These are phyloP conservation scores for Globisporangium solare DNA, from an alignment of 352 stramenopile genomes.

Conservation along the genomic window DNA sequence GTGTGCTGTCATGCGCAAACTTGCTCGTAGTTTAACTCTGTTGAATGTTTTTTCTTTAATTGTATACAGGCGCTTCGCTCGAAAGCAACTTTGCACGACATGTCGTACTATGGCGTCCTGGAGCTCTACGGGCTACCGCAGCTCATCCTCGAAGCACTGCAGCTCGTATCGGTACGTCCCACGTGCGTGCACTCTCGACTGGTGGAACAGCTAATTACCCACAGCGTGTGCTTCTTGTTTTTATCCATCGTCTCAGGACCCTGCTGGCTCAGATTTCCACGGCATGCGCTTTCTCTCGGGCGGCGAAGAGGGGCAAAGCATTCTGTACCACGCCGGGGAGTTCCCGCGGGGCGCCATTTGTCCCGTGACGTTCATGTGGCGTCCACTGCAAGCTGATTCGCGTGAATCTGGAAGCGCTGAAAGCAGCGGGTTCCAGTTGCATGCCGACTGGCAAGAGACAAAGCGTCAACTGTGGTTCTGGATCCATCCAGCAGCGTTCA, in stretches of 20 bases:
- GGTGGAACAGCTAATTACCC: too few relatives aligned
- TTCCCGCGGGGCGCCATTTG: slow-evolving; percentile 65
- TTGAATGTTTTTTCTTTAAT: background rate
- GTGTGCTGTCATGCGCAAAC: too few relatives aligned
- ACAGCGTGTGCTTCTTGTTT: background rate
- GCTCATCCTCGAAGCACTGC: slow-evolving; percentile 52
- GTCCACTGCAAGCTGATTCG: slow-evolving; percentile 37
- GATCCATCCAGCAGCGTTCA: slow-evolving; percentile 72
- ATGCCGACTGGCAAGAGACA: slow-evolving; percentile 32
- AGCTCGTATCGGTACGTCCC: slow-evolving; percentile 39
- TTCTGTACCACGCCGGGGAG: slow-evolving; percentile 47
- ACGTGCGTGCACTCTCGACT: background rate
- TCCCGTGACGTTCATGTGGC: slow-evolving; percentile 75
- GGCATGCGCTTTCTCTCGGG: slow-evolving; percentile 48
- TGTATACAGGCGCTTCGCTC: slow-evolving; percentile 38
- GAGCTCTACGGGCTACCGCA: slow-evolving; percentile 58
- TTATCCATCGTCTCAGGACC: slow-evolving; percentile 24
- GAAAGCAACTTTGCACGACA: slow-evolving; percentile 51
- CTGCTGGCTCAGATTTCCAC: slow-evolving; percentile 58
- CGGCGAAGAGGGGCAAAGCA: slow-evolving; percentile 35
- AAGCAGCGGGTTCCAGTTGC: slow-evolving; percentile 25
- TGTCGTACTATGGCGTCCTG: slow-evolving; percentile 60
- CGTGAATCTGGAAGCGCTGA: background rate
- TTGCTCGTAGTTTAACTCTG: background rate
- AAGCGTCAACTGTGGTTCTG: slow-evolving; percentile 77